Evolutionary conservation across 768 basidiomycete genomes (phyloP).

Genomic region (Kwoniella botswanensis): DNA sequence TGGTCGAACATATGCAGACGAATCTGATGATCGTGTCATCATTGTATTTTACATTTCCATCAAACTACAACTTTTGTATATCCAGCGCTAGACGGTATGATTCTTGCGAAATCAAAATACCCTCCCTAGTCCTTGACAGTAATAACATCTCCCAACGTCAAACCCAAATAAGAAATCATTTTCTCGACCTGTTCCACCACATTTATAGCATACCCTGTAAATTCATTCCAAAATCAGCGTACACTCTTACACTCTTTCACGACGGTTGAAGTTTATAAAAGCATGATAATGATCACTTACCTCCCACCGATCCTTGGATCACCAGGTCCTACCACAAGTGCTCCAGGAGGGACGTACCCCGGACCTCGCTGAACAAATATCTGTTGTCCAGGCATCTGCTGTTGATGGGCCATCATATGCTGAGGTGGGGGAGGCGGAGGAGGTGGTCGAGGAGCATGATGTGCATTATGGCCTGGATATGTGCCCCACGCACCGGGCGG

Average conservation of each 20-base stretch:
- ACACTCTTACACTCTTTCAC: not conserved
- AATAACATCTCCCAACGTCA: conserved; percentile 44
- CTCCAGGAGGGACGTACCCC: conserved; percentile 35
- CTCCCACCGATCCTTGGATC: conserved; percentile 52
- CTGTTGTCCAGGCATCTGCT: conserved; percentile 13
- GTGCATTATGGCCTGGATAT: conserved; percentile 38
- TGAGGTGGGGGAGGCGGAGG: conserved; percentile 29
- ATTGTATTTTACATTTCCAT: too few species aligned
- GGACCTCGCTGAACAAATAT: conserved; percentile 36
- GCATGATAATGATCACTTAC: conserved; percentile 27
- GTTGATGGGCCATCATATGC: not conserved
- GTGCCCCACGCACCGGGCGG: conserved; percentile 34
- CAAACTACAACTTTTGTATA: too few species aligned
- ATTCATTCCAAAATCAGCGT: not conserved
- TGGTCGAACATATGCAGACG: not conserved
- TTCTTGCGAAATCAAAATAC: conserved; percentile 24
- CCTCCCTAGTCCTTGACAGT: conserved; percentile 47
- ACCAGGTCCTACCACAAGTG: conserved; percentile 45
- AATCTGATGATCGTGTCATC: too few species aligned
- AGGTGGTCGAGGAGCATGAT: conserved; percentile 27
- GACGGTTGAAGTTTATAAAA: not conserved
- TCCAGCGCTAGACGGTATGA: too few species aligned
- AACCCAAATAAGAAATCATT: conserved; percentile 43
- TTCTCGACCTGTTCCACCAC: conserved; percentile 47
- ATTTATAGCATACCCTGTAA: conserved; percentile 38